Base-by-base conservation (phyloP, 225 moss, liverwort and hornwort species). In the Rhytidiadelphus loreus region DNA sequence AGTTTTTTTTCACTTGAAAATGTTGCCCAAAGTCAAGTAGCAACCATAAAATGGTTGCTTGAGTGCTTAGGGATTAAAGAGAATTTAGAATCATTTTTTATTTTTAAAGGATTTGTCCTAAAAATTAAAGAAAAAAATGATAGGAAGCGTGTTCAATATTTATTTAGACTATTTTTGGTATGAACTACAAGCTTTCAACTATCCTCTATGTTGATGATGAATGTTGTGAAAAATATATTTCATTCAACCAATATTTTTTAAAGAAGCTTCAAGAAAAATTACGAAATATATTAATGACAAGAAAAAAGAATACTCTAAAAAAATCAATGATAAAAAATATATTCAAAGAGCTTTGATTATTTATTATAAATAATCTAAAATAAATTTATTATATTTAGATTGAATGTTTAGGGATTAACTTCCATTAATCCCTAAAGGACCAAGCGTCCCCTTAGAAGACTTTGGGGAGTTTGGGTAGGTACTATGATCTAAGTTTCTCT, bases 371-470 rank as follows among this genome's bases (percentile, higher is more conserved):
- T 72, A 46, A 44, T 72, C 3, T 44, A 29, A 44, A 73, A 46
- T 73, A 16, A 3, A 29, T 17, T 44, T 29, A 6, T 0, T 8
- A 73, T 73, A 17, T 29, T 29, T 29, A 44, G 6, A 0, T 72
- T 44, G 29, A 17, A 72, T 5, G 6, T 2, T 16, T 16, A 44
- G 28, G 17, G 6, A 0, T 29, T 29, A 28, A 72, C 9, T 72
- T 43, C 2, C 6, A 3, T 29, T 43, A 14, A 41, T 1, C 2
- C 8, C 14, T 24, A 25, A 23, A 39, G 24, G 69, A 23, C 39
- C 4, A 69, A 69, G 4, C 23, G 1, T 7, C 1, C 8, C 2
- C 2, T 68, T 68, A 1, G 1, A 0, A 1, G 2, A 39, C 2
- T 39, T 13, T 13, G 7, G 12, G 1, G 3, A 12, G 4, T 68